Evolutionary conservation across 2,329 filamentous ascomycete species (phyloP).

Genomic region (Fusarium citri): DNA sequence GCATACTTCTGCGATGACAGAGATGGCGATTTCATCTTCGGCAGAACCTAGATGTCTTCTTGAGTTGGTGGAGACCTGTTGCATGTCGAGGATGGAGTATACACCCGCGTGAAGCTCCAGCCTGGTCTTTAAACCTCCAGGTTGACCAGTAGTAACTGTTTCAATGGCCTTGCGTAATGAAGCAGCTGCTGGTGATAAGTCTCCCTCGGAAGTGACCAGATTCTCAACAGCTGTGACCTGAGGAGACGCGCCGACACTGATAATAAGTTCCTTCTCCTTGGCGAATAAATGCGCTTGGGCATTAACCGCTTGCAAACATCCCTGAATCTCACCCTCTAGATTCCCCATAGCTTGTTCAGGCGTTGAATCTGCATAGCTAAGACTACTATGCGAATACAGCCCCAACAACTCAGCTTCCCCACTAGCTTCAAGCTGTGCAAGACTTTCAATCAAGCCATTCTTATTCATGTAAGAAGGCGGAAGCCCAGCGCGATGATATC

Average conservation of each 20-base stretch:
- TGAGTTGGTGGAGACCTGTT: constrained; percentile 70
- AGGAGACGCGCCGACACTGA: constrained; percentile 51
- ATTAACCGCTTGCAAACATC: constrained; percentile 45
- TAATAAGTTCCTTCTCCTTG: constrained; percentile 29
- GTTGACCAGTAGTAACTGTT: not conserved
- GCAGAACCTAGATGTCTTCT: constrained; percentile 42
- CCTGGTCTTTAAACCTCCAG: constrained; percentile 25
- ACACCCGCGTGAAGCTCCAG: constrained; percentile 74
- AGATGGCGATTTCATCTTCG: constrained; percentile 64
- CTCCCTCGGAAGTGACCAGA: not conserved
- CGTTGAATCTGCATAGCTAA: constrained; percentile 48
- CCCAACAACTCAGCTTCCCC: constrained; percentile 39
- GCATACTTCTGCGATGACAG: constrained; percentile 69
- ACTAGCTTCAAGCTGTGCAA: constrained; percentile 44
- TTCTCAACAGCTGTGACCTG: constrained; percentile 49
- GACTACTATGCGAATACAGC: constrained; percentile 51
- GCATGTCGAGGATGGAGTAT: constrained; percentile 72
- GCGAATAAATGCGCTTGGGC: constrained; percentile 27
- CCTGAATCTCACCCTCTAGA: constrained; percentile 47
- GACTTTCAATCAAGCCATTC: constrained; percentile 51
- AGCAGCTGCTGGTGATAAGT: not conserved
- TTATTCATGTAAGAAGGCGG: constrained; percentile 55
- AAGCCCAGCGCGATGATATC: constrained; percentile 72
- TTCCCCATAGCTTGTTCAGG: constrained; percentile 47
- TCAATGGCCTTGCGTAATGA: constrained; percentile 18